Evolutionary conservation across 1,284 basidiomycete genomes (phyloP).

Genomic region (Cryptococcus maquisensis): DNA sequence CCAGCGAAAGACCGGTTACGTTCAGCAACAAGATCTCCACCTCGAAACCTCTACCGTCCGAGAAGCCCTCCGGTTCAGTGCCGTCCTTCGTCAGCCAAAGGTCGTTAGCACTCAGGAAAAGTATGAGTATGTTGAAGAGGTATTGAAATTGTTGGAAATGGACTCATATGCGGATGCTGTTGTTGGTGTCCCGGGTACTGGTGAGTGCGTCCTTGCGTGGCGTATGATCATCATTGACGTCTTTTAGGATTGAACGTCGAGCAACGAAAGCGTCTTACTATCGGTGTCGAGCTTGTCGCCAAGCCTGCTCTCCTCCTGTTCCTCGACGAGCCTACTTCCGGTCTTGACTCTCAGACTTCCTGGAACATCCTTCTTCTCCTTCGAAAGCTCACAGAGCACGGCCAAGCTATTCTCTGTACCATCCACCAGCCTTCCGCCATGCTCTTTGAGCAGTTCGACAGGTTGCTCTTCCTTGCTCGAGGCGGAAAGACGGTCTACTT

Average conservation of each 20-base stretch:
- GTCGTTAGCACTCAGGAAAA: slow-evolving; percentile 67
- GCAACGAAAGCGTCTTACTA: slow-evolving; percentile 72
- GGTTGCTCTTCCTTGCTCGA: slow-evolving; percentile 51
- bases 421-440: slow-evolving; percentile 65
- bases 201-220: slow-evolving; percentile 7
- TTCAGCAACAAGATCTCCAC: slow-evolving; percentile 76
- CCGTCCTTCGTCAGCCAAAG: slow-evolving; percentile 70
- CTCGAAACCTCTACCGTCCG: slow-evolving; percentile 67
- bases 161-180: slow-evolving; percentile 66
- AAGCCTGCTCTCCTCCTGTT: slow-evolving; percentile 71
- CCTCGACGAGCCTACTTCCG: slow-evolving; percentile 69
- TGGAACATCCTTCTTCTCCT: slow-evolving; percentile 80
- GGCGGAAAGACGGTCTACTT: slow-evolving; percentile 58
- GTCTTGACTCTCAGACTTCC: slow-evolving; percentile 82
- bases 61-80: slow-evolving; percentile 78
- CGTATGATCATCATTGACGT: background rate
- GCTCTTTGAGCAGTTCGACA: slow-evolving; percentile 61
- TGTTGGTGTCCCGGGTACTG: slow-evolving; percentile 64
- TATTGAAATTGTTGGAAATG: slow-evolving; percentile 73
- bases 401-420: slow-evolving; percentile 63
- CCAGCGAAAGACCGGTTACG: slow-evolving; percentile 59
- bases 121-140: slow-evolving; percentile 72
- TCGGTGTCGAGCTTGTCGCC: slow-evolving; percentile 64
- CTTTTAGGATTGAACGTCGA: slow-evolving; percentile 58
- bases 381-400: slow-evolving; percentile 75